These are phyloP conservation scores for Collybia sp. DNA, from an alignment of 768 basidiomycete species.

Conservation along the genomic window DNA sequence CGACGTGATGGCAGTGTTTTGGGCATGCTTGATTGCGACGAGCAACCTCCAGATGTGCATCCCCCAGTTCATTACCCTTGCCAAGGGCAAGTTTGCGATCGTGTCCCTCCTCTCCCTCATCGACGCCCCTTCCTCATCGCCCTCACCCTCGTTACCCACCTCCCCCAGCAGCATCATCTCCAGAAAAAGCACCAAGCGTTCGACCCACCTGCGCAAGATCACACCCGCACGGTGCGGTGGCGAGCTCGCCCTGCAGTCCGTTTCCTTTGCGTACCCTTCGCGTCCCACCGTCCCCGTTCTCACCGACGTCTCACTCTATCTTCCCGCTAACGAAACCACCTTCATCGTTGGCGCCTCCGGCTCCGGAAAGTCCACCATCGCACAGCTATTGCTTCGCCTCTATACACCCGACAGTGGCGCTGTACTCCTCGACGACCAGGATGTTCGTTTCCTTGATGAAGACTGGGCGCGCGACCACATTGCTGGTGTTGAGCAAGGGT, in stretches of 20 bases:
- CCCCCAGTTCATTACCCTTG: constrained; percentile 81
- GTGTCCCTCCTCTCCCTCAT: constrained; percentile 60
- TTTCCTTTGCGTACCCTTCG: constrained; percentile 84
- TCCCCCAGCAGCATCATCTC: constrained; percentile 15
- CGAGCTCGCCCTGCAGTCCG: constrained; percentile 65
- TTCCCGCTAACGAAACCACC: constrained; percentile 69
- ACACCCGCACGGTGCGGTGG: constrained; percentile 61
- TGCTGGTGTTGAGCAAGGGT: constrained; percentile 73
- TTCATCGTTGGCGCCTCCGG: constrained; percentile 83
- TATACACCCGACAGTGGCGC: constrained; percentile 66
- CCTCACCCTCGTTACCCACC: constrained; percentile 6
- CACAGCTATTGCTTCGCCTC: constrained; percentile 69
- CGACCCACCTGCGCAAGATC: constrained; percentile 52
- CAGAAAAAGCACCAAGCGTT: constrained; percentile 28
- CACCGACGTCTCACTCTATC: constrained; percentile 59
- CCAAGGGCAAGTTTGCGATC: constrained; percentile 72
- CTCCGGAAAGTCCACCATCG: constrained; percentile 81
- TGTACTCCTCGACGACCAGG: constrained; percentile 48
- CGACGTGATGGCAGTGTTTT: constrained; percentile 94
- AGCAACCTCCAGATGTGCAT: constrained; percentile 85
- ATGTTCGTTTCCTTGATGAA: constrained; percentile 49
- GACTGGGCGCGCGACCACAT: constrained; percentile 68
- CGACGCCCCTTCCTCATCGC: constrained; percentile 34
- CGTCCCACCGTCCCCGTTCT: constrained; percentile 76
- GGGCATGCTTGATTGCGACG: constrained; percentile 91